phyloP scores from a whole-genome alignment of 306 rosid species.

The Urtica urens region DNA sequence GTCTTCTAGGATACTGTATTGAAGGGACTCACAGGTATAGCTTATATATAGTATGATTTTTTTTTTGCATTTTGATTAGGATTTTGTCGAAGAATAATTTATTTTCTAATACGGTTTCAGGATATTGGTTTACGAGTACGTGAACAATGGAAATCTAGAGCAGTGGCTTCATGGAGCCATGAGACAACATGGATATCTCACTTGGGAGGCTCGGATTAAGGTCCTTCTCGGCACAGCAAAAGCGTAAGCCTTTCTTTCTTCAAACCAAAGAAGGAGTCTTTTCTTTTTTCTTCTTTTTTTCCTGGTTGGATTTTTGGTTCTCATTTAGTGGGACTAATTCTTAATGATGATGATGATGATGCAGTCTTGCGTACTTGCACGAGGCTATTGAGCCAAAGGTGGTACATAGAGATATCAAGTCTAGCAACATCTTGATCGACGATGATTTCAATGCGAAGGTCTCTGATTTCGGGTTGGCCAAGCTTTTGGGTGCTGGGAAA shows the following conservation, averaged over 20 bases:
- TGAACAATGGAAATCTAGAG: slow-evolving; percentile 89
- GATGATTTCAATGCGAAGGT: slow-evolving; percentile 90
- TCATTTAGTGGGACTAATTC: slow-evolving; percentile 10
- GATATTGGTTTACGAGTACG: slow-evolving; percentile 82
- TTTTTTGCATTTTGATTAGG: slow-evolving; percentile 1
- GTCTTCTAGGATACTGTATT: slow-evolving; percentile 80
- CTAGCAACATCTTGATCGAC: slow-evolving; percentile 87
- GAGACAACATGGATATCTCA: slow-evolving; percentile 90
- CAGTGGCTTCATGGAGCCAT: slow-evolving; percentile 97
- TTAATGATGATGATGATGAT: slow-evolving; percentile 10
- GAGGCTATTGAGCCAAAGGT: slow-evolving; percentile 97
- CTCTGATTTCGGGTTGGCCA: slow-evolving; percentile 91
- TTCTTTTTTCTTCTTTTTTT: not conserved
- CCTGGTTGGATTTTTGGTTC: slow-evolving; percentile 12
- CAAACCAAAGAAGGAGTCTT: not conserved
- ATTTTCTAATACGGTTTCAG: slow-evolving; percentile 30
- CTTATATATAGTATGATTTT: not conserved
- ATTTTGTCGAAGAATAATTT: not conserved
- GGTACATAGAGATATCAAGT: slow-evolving; percentile 81
- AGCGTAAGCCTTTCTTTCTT: slow-evolving; percentile 53
- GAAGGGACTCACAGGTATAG: slow-evolving; percentile 85
- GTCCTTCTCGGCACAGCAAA: slow-evolving; percentile 89
- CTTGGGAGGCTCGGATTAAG: slow-evolving; percentile 95
- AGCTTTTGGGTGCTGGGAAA: slow-evolving; percentile 80
- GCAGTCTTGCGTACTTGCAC: slow-evolving; percentile 81